These are phyloP conservation scores for Calvatia gigantea DNA, from an alignment of 768 basidiomycete genomes.

Conservation along the genomic window DNA sequence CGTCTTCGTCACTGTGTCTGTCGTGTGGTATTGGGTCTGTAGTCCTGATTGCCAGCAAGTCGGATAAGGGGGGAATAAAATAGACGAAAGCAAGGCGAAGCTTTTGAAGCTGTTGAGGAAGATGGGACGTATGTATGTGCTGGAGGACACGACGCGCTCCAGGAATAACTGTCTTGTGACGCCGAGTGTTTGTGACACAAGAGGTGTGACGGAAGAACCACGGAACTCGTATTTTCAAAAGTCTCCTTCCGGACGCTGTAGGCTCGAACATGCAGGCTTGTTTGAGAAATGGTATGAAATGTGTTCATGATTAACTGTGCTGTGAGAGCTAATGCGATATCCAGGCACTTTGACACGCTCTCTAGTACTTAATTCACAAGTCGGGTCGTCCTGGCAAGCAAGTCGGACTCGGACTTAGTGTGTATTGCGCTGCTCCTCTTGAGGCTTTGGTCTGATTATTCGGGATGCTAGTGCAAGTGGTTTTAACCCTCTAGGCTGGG, in stretches of 20 bases:
- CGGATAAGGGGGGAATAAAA: not conserved
- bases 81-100: not conserved
- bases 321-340: constrained; percentile 17
- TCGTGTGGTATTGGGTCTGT: not conserved
- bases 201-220: constrained; percentile 7
- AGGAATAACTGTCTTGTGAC: not conserved
- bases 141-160: constrained; percentile 6
- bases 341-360: constrained; percentile 18
- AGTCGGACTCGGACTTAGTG: constrained; percentile 11
- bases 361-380: not conserved
- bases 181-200: constrained; percentile 4
- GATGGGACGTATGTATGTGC: constrained; percentile 5
- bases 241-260: not conserved
- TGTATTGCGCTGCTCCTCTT: constrained; percentile 3
- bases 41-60: constrained; percentile 5
- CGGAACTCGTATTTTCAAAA: not conserved
- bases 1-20: not conserved
- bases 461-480: constrained; percentile 36
- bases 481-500: constrained; percentile 60
- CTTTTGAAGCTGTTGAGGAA: not conserved
- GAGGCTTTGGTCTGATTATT: not conserved
- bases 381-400: not conserved
- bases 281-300: constrained; percentile 22
- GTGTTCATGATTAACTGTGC: too few species aligned
- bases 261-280: constrained; percentile 26